Conservation (phyloP, 2,329 filamentous ascomycete species). For the Lecanicillium sp. region DNA sequence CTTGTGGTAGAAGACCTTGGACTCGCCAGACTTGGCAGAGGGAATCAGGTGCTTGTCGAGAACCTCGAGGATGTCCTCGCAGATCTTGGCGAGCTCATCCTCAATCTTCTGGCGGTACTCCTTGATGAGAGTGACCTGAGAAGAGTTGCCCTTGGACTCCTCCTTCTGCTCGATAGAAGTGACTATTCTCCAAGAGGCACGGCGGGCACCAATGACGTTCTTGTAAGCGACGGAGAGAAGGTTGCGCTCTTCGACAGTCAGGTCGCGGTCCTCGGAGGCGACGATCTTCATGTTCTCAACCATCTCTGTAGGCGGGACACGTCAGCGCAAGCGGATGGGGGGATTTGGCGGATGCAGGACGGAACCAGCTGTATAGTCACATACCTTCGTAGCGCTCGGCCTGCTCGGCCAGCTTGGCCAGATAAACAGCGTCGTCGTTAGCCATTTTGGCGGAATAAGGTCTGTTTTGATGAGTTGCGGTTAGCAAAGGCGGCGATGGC, state of each 20-base stretch:
- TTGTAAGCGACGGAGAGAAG: constrained; percentile 97
- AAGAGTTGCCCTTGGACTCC: constrained; percentile 95
- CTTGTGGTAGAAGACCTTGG: constrained; percentile 99
- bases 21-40: constrained; percentile 90
- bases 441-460: constrained; percentile 66
- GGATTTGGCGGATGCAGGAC: neutral
- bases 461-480: constrained; percentile 19
- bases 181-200: constrained; percentile 97
- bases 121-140: constrained; percentile 87
- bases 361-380: constrained; percentile 24
- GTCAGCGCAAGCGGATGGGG: constrained; percentile 21
- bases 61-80: constrained; percentile 93
- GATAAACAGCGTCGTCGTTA: constrained; percentile 98
- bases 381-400: constrained; percentile 99
- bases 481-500: constrained; percentile 21
- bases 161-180: constrained; percentile 99
- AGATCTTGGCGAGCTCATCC: constrained; percentile 93
- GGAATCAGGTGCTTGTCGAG: constrained; percentile 91
- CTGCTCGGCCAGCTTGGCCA: constrained; percentile 99
- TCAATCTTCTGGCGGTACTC: constrained; percentile 99
- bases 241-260: constrained; percentile 93
- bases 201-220: constrained; percentile 95
- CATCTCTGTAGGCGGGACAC: constrained; percentile 64
- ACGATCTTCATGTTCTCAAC: constrained; percentile 99
- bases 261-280: constrained; percentile 76